Evolutionary conservation across 78 protist genomes (phyloP), one percentile per base, ranked within the genome.

Genomic region (Dictyostelium brefeldianum): DNA sequence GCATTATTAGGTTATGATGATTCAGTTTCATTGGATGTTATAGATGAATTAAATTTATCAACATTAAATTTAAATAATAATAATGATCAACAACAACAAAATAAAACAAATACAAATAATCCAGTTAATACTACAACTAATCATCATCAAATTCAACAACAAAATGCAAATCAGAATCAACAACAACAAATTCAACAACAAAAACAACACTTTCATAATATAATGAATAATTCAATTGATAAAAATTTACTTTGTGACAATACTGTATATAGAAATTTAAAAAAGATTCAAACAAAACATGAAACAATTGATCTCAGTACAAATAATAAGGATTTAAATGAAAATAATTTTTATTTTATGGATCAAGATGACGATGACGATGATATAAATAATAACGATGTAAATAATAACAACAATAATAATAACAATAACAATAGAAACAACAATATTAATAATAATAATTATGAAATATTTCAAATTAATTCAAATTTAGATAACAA

Each of bases 1-100:
- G 93, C 70, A 77, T 87, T 81, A 87, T 41, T 20, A 57, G 48
- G 73, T 74, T 27, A 59, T 77, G 64, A 81, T 48, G 65, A 56
- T 14, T 54, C 81, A 25, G 75, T 6, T 8, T 18, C 57, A 50
- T 14, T 75, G 9, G 83, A 78, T 43, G 20, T 14, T 56, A 47
- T 48, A 36, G 83, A 78, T 18, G 79, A 73, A 73, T 43, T 73
- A 8, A 73, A 73, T 73, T 73, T 54, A 46, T 73, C 79, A 18
- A n/a, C 51, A 15, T 43, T 47, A 18, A 36, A 36, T 36, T 36
- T 46, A 73, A 46, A 73, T 46, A 22, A 18, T 22, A 46, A 73
- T 46, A 22, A 18, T 22, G 22, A 17, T 17, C 11, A 17, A 17
- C 50, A 46, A 29, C 48, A 31, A 20, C 56, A 46, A 18, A 71